phyloP scores from a whole-genome alignment of 208 protist species.

The Acanthamoeba sp. region DNA sequence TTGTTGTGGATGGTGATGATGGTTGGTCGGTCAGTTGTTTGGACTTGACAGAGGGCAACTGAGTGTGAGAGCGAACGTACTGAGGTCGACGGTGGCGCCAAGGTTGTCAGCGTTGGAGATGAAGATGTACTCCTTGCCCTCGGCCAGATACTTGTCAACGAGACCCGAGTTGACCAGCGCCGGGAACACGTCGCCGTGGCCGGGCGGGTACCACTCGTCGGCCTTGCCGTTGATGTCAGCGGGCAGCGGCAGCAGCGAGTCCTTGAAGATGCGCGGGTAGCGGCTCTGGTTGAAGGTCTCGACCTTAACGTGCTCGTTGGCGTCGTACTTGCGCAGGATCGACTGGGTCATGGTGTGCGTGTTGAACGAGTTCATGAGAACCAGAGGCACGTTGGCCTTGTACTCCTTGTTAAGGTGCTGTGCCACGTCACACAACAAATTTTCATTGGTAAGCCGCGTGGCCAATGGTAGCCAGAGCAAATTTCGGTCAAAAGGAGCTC shows the following conservation, averaged over 20 bases:
- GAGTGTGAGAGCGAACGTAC: too few relatives aligned
- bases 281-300: conserved; percentile 91
- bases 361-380: conserved; percentile 99
- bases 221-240: conserved; percentile 61
- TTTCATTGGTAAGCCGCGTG: too few relatives aligned
- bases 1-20: too few relatives aligned
- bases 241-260: conserved; percentile 88
- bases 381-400: conserved; percentile 94
- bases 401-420: conserved; percentile 93
- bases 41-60: conserved; percentile 42
- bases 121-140: too few relatives aligned
- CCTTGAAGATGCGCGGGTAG: conserved; percentile 90
- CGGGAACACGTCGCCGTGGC: conserved; percentile 99
- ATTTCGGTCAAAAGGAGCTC: background rate
- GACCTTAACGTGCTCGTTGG: conserved; percentile 84
- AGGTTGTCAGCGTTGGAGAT: too few relatives aligned
- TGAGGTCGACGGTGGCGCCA: too few relatives aligned
- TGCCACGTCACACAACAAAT: background rate
- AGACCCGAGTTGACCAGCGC: too few relatives aligned
- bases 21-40: too few relatives aligned
- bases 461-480: too few relatives aligned
- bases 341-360: conserved; percentile 95
- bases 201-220: conserved; percentile 93
- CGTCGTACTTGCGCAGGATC: conserved; percentile 89
- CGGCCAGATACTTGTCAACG: too few relatives aligned